phyloP scores from a whole-genome alignment of 306 rosid species.

The Sicyos baderoa region DNA sequence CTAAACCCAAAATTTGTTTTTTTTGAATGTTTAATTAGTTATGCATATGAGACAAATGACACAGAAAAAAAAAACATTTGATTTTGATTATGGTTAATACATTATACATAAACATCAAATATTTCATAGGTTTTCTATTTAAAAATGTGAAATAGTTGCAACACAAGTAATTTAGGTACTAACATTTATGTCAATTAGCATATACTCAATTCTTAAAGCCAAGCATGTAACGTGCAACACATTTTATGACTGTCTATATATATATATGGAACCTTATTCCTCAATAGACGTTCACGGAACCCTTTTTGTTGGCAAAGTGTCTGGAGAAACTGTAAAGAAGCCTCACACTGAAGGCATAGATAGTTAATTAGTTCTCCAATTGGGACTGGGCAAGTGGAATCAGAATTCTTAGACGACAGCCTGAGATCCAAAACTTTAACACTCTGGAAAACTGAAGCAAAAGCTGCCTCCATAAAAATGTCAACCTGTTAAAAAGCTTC shows the following conservation, averaged over 20 bases:
- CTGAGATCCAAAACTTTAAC: conserved; percentile 50
- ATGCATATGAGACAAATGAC: neutral
- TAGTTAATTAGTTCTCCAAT: conserved; percentile 54
- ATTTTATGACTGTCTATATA: neutral
- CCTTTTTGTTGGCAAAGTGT: conserved; percentile 68
- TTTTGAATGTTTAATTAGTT: neutral
- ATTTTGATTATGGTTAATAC: neutral
- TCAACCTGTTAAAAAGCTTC: conserved; percentile 57
- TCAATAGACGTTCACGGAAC: conserved; percentile 77
- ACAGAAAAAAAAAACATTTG: neutral
- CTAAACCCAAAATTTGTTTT: too few relatives aligned
- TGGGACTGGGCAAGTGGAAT: conserved; percentile 29
- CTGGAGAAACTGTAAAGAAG: conserved; percentile 89
- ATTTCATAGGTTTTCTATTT: neutral
- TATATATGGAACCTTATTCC: conserved; percentile 58
- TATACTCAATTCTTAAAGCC: neutral
- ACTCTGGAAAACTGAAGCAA: conserved; percentile 65
- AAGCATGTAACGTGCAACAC: conserved; percentile 4
- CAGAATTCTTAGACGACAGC: conserved; percentile 39
- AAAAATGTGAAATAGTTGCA: neutral
- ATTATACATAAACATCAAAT: neutral
- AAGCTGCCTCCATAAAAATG: conserved; percentile 89
- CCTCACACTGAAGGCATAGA: conserved; percentile 90
- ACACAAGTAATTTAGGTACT: neutral
- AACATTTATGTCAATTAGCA: neutral